Percentiles rank a stretch among this genome's conserved stretches.
Conservation (phyloP, 2,329 filamentous ascomycete genomes). For the Clarireedia monteithiana region DNA sequence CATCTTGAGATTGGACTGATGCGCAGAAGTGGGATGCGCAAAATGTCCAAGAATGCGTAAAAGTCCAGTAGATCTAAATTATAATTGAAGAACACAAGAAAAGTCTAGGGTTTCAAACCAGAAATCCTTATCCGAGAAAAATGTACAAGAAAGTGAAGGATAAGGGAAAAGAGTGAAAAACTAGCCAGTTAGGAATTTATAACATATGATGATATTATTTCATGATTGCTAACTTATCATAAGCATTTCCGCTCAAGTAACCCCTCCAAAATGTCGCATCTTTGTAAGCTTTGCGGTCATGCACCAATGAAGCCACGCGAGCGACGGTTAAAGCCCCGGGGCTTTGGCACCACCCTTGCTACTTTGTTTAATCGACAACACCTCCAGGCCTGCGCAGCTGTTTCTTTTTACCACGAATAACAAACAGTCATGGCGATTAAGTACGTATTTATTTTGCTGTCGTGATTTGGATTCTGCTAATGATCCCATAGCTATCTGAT, state of each 20-base stretch:
- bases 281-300: conserved; percentile 4
- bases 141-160: conserved; percentile 2
- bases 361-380: conserved; percentile 1
- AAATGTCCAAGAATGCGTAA: not conserved
- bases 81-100: not conserved
- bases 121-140: not conserved
- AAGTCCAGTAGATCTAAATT: not conserved
- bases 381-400: conserved; percentile 3
- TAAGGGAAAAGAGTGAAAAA: not conserved
- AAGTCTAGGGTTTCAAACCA: not conserved
- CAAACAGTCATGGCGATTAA: conserved; percentile 40
- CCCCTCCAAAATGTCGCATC: conserved; percentile 4
- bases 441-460: conserved; percentile 31
- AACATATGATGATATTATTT: not conserved
- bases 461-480: conserved; percentile 12
- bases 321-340: not conserved
- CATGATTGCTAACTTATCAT: conserved; percentile 2
- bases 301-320: not conserved
- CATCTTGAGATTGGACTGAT: conserved; percentile 33
- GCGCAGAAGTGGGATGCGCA: conserved; percentile 2
- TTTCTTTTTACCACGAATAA: not conserved
- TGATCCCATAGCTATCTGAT: conserved; percentile 72
- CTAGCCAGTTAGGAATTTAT: not conserved
- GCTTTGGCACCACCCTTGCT: not conserved
- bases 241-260: conserved; percentile 1